Evolutionary conservation across 2,329 filamentous ascomycete genomes (phyloP), one percentile per base, ranked within the genome.

Genomic region (Mollisia scopiformis): DNA sequence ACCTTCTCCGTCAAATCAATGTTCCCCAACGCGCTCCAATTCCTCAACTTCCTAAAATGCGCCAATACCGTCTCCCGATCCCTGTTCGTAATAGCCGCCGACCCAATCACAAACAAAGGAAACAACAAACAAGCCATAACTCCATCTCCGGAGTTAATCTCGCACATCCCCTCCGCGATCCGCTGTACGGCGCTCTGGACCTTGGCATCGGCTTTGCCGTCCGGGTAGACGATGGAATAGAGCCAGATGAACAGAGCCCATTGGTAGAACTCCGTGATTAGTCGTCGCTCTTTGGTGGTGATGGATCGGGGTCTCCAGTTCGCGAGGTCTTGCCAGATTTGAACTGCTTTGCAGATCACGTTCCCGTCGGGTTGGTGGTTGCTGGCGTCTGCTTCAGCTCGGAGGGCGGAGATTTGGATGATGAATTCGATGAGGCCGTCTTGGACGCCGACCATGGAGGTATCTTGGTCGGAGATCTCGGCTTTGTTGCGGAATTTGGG

Each of bases 241-340:
- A 69, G 56, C 68, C 65, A 69, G 31, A 68, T 62, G 54, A 55
- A 66, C 6, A 68, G 43, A 1, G 66, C 63, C 31, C 55, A 61
- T 41, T 61, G 55, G 43, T 68, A 68, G 10, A 66, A 59, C 25
- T 59, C 31, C 10, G 55, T 33, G 8, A 63, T 56, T 4, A 68
- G 41, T 25, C 35, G 21, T 14, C 49, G 56, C 23, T 67, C 41
- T 31, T 28, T 47, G 3, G 58, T 55, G 7, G 52, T 19, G 1
- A 33, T 21, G 2, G 23, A 28, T 19, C 51, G 46, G 10, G 63
- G 58, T 8, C 54, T 41, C 68, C 63, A 68, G 13, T 54, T 55
- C 11, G 49, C 50, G 3, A 69, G 56, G n/a, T 68, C 66, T 14
- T 65, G 19, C 41, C 58, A 64, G 16, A 69, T 68, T 2, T 41